Conservation (phyloP, 108 stramenopile species). For the Skeletonema potamos region DNA sequence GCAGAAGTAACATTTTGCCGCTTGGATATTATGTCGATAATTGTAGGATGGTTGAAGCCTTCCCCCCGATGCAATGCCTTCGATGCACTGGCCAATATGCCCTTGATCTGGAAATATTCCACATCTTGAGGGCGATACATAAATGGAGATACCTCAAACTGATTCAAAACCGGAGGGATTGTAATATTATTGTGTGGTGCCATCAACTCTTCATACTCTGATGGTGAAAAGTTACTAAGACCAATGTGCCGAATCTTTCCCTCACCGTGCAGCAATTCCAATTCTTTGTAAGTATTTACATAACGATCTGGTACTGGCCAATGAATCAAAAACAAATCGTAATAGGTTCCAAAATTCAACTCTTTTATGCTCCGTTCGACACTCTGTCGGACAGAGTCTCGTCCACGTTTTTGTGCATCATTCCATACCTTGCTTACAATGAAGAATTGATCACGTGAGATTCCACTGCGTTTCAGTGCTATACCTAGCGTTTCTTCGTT, state of each 20-base stretch:
- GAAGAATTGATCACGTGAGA: constrained; percentile 37
- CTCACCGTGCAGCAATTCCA: constrained; percentile 14
- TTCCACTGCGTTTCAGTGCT: constrained; percentile 30
- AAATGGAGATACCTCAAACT: constrained; percentile 56
- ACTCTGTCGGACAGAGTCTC: constrained; percentile 8
- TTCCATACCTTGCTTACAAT: constrained; percentile 50
- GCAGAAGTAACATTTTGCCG: constrained; percentile 27
- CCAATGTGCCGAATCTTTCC: constrained; percentile 11
- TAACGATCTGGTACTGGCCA: constrained; percentile 45
- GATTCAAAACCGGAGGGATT: constrained; percentile 21
- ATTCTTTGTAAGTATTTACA: constrained; percentile 23
- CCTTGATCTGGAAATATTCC: constrained; percentile 26
- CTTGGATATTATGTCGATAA: constrained; percentile 27
- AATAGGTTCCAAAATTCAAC: constrained; percentile 20
- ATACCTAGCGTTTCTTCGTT: constrained; percentile 50
- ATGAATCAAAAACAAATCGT: constrained; percentile 53
- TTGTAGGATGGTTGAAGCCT: constrained; percentile 3
- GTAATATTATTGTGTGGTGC: background rate
- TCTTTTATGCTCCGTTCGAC: constrained; percentile 22
- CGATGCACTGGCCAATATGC: constrained; percentile 42
- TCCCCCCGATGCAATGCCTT: constrained; percentile 43
- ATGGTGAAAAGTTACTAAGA: constrained; percentile 20
- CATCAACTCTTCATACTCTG: constrained; percentile 38
- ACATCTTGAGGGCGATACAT: constrained; percentile 34
- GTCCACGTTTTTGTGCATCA: constrained; percentile 31